Base-by-base conservation (phyloP, 2,329 filamentous ascomycete species). In the Colletotrichum sp. region DNA sequence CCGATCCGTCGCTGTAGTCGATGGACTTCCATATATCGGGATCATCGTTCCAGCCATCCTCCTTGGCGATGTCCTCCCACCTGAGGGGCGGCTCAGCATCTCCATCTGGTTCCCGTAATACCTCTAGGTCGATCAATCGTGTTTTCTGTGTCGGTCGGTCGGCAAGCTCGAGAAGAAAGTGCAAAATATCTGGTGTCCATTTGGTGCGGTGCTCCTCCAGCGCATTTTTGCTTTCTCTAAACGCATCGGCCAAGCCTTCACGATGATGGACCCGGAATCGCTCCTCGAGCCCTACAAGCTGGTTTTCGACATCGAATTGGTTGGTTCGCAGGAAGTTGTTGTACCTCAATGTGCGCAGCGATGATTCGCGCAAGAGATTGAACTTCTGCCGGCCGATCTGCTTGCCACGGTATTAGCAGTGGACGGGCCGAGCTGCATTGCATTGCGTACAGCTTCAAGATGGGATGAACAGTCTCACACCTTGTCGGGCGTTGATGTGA, bases 221-320 rank as follows among this genome's bases (percentile, higher is more conserved):
- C 76, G 92, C 90, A 52, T 89, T 85, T 16, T 95, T 83, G 44
- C 94, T 77, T 68, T 86, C 82, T 8, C 89, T 86, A 55, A 98
- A 85, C 75, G 93, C 92, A 72, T 96, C 93, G 15, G 95, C 95
- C 30, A 98, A 87, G 52, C 92, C 92, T 80, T 98, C 96, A 77
- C 95, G 92, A 81, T 94, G 93, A 64, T 95, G 89, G 70, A 99
- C 90, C 36, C 92, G 91, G 80, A 98, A 97, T 80, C 96, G 96
- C 86, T 99, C 97, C 79, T 96, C 93, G 4, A 98, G 88, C 1
- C 95, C 95, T 65, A 92, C 88, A 3, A 96, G 87, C 44, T 89
- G 89, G 49, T 89, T 89, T 52, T 90, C 86, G 24, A 96, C 91
- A 60, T 94, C 92, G 81, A 96, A 96, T 79, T 95, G 94, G 80